Conservation (phyloP, 495 filamentous ascomycete genomes). For the Hypoxylon rickii region DNA sequence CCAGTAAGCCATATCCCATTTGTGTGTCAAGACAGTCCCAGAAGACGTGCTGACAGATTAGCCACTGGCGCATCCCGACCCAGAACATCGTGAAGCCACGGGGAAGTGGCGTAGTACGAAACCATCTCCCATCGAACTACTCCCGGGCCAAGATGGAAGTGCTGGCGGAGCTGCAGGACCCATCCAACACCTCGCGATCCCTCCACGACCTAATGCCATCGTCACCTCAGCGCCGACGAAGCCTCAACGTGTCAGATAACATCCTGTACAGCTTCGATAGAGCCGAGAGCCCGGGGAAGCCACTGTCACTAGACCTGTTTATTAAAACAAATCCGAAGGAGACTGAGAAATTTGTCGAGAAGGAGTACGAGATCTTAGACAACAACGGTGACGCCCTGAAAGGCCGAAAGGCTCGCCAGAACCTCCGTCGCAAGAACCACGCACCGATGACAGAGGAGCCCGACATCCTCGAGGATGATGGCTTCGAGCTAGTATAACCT, state of each 20-base stretch:
- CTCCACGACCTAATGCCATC: slow-evolving; percentile 37
- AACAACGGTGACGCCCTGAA: slow-evolving; percentile 48
- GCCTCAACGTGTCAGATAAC: slow-evolving; percentile 40
- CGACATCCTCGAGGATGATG: slow-evolving; percentile 46
- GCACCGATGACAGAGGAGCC: slow-evolving; percentile 4
- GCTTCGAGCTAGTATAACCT: slow-evolving; percentile 51
- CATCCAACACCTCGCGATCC: slow-evolving; percentile 35
- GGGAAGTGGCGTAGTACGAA: slow-evolving; percentile 16
- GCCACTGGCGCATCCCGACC: slow-evolving; percentile 27
- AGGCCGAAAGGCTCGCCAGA: slow-evolving; percentile 48
- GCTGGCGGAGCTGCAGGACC: slow-evolving; percentile 40
- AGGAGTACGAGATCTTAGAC: slow-evolving; percentile 55
- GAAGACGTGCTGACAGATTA: slow-evolving; percentile 12
- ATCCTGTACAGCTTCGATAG: slow-evolving; percentile 52
- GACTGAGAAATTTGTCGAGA: slow-evolving; percentile 52
- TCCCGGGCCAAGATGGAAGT: slow-evolving; percentile 38
- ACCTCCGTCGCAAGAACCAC: slow-evolving; percentile 39
- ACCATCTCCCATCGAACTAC: slow-evolving; percentile 13
- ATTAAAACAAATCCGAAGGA: slow-evolving; percentile 47
- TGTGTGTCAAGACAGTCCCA: slow-evolving; percentile 16
- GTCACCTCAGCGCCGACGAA: slow-evolving; percentile 24
- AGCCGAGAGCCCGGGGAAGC: slow-evolving; percentile 41
- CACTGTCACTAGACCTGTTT: slow-evolving; percentile 49
- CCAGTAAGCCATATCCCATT: slow-evolving; percentile 29
- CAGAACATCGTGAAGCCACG: slow-evolving; percentile 47